Evolutionary conservation across 805 yeast species (phyloP).

Genomic region (Ogataea kodamae): DNA sequence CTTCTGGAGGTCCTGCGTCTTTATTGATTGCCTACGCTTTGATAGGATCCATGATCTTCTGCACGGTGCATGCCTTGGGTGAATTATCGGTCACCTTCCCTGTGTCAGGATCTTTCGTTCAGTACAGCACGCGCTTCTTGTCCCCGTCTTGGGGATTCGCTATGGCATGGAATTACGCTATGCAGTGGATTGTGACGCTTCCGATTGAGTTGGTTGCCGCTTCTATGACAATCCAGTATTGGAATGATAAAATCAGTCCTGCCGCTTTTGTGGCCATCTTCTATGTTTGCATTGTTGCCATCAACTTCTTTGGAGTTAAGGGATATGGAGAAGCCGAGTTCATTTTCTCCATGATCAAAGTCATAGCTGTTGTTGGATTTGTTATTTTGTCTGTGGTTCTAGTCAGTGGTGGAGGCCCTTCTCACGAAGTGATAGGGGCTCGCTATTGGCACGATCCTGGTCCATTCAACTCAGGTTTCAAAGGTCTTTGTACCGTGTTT

Average conservation of each 20-base stretch:
- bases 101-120: conserved; percentile 54
- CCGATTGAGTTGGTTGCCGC: conserved; percentile 51
- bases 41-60: conserved; percentile 52
- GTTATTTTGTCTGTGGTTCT: conserved; percentile 48
- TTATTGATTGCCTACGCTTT: conserved; percentile 52
- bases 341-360: conserved; percentile 47
- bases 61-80: conserved; percentile 57
- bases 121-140: conserved; percentile 51
- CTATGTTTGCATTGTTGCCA: conserved; percentile 42
- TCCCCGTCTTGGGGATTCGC: conserved; percentile 56
- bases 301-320: conserved; percentile 53
- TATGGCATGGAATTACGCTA: conserved; percentile 50
- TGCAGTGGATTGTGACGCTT: conserved; percentile 46
- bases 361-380: conserved; percentile 52
- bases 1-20: conserved; percentile 66
- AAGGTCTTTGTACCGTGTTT: conserved; percentile 57
- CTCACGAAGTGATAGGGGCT: conserved; percentile 52
- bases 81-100: conserved; percentile 57
- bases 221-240: conserved; percentile 42
- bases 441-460: conserved; percentile 57
- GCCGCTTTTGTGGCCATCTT: conserved; percentile 52
- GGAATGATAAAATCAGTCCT: conserved; percentile 41
- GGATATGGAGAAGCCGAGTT: conserved; percentile 66
- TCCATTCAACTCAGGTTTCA: conserved; percentile 43
- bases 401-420: conserved; percentile 56